Conservation (phyloP, 805 yeast species). For the Yamadazyma paraphyllophila region DNA sequence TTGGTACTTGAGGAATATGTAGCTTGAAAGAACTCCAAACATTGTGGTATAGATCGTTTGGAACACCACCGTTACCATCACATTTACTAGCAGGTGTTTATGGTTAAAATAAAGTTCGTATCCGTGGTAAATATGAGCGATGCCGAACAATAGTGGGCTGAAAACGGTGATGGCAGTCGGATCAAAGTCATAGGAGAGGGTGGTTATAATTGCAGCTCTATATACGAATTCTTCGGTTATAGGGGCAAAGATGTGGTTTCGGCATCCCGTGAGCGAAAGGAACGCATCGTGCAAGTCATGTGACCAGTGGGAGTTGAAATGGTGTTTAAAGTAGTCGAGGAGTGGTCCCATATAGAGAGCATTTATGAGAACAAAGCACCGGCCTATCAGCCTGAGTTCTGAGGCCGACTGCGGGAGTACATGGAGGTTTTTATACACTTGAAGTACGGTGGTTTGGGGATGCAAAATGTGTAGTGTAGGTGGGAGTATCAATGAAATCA, state of each 20-base stretch:
- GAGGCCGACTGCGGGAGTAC: neutral
- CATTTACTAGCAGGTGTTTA: neutral
- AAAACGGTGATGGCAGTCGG: constrained; percentile 21
- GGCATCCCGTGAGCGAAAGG: constrained; percentile 37
- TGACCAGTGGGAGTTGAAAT: neutral
- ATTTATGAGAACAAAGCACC: constrained; percentile 16
- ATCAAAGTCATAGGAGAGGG: constrained; percentile 15
- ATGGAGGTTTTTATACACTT: neutral
- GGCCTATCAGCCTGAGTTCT: neutral
- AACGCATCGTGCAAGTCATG: constrained; percentile 15
- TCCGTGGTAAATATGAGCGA: constrained; percentile 80
- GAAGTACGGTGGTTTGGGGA: neutral
- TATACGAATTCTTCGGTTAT: constrained; percentile 74
- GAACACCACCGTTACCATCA: constrained; percentile 22
- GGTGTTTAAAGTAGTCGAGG: constrained; percentile 23
- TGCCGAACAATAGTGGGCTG: constrained; percentile 68
- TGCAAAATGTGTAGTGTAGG: neutral
- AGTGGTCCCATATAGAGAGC: constrained; percentile 52
- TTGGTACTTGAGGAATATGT: constrained; percentile 46
- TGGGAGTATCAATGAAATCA: neutral
- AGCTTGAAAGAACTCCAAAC: constrained; percentile 68
- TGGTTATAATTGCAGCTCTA: constrained; percentile 44
- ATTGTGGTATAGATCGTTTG: constrained; percentile 66
- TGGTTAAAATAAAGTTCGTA: constrained; percentile 33
- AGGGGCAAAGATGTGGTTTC: constrained; percentile 71